A percentile compares a stretch with the other conserved stretches of the same genome.
Evolutionary conservation across 2,329 filamentous ascomycete species (phyloP).

Genomic region (Xylariaceae sp.): DNA sequence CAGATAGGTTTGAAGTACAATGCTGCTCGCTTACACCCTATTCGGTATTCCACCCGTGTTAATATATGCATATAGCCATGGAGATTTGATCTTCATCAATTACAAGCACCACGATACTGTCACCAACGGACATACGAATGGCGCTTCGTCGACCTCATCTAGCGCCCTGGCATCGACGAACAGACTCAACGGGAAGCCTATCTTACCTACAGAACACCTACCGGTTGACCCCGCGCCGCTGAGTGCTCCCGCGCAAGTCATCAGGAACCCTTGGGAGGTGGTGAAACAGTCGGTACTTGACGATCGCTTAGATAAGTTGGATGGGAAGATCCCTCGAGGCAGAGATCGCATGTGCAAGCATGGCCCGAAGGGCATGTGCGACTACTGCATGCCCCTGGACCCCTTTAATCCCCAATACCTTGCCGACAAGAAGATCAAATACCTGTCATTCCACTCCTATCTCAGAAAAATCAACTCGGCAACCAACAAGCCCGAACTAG

Average conservation of each 20-base stretch:
- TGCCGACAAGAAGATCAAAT: constrained; percentile 97
- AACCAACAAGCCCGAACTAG: constrained; percentile 93
- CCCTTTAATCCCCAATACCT: constrained; percentile 90
- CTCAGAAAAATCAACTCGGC: constrained; percentile 93
- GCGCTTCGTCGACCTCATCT: constrained; percentile 36
- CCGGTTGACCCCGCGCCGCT: constrained; percentile 63
- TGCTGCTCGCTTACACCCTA: background rate
- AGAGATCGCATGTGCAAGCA: constrained; percentile 76
- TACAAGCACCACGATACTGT: constrained; percentile 63
- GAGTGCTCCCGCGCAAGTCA: constrained; percentile 59
- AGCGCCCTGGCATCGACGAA: constrained; percentile 51
- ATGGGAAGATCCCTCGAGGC: constrained; percentile 63
- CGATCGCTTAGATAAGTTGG: constrained; percentile 79
- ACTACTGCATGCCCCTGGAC: constrained; percentile 97
- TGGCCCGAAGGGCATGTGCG: constrained; percentile 97
- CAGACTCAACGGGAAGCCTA: constrained; percentile 76
- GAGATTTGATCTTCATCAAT: constrained; percentile 85
- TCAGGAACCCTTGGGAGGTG: constrained; percentile 91
- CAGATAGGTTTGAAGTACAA: constrained; percentile 62
- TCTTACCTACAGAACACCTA: constrained; percentile 68
- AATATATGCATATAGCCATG: constrained; percentile 66
- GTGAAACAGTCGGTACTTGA: constrained; percentile 88
- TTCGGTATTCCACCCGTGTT: constrained; percentile 28
- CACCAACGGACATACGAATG: constrained; percentile 45
- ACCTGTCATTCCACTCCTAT: constrained; percentile 93